Conservation (phyloP, 1,284 basidiomycete species). For the Tylopilus orsonianus region DNA sequence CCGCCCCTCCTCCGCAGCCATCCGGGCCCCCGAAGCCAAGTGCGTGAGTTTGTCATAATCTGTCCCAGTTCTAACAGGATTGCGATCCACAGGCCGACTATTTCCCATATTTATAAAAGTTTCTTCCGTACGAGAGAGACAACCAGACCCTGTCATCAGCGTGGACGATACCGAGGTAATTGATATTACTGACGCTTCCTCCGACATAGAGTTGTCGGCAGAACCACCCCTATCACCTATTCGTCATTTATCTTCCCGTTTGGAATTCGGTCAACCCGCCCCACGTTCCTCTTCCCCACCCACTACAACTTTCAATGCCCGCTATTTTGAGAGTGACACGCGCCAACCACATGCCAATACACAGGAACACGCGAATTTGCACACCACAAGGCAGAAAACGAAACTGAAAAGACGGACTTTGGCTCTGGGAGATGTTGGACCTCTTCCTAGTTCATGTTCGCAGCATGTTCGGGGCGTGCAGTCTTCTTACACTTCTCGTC, state of each 20-base stretch:
- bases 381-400: constrained; percentile 7
- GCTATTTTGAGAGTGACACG: constrained; percentile 5
- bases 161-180: constrained; percentile 17
- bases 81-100: constrained; percentile 20
- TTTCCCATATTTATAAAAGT: constrained; percentile 29
- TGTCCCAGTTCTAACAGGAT: background rate
- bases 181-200: constrained; percentile 20
- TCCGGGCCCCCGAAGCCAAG: constrained; percentile 15
- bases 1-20: constrained; percentile 1
- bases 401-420: constrained; percentile 4
- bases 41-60: constrained; percentile 11
- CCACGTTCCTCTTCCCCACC: constrained; percentile 11
- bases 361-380: background rate
- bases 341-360: constrained; percentile 6
- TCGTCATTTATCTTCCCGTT: constrained; percentile 12
- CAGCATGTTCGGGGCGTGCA: constrained; percentile 67
- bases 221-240: constrained; percentile 14
- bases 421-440: constrained; percentile 27
- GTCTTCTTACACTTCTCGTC: constrained; percentile 25
- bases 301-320: background rate
- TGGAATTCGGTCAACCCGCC: constrained; percentile 6
- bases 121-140: constrained; percentile 4
- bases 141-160: background rate
- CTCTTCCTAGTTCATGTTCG: constrained; percentile 50
- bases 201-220: constrained; percentile 14